A percentile compares a stretch with the other conserved stretches of the same genome.
phyloP scores from a whole-genome alignment of 768 basidiomycete species.

The Sarcomyxa edulis region DNA sequence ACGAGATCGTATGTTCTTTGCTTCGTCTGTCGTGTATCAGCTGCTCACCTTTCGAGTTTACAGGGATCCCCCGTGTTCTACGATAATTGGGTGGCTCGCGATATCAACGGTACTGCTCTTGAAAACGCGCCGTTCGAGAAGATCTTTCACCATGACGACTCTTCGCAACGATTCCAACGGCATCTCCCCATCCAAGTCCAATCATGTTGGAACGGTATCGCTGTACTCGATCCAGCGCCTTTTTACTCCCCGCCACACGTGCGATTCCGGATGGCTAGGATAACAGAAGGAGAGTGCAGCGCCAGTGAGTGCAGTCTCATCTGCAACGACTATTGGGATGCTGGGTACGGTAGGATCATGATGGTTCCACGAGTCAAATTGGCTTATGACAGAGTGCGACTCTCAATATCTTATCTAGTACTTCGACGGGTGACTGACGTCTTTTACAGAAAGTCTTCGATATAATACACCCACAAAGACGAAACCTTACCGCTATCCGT shows the following conservation, averaged over 20 bases:
- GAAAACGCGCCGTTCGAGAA: conserved; percentile 97
- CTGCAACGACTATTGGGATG: conserved; percentile 97
- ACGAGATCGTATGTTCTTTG: conserved; percentile 56
- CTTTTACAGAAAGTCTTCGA: conserved; percentile 78
- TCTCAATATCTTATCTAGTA: conserved; percentile 4
- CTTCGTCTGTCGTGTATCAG: background rate
- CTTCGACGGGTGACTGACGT: background rate
- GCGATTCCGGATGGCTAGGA: conserved; percentile 90
- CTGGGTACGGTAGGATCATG: conserved; percentile 93
- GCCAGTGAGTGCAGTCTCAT: conserved; percentile 95
- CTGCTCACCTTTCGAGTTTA: background rate
- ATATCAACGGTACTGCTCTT: conserved; percentile 97
- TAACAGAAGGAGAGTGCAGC: conserved; percentile 87
- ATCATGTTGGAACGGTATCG: conserved; percentile 98
- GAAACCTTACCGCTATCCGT: conserved; percentile 93
- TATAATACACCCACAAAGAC: conserved; percentile 85
- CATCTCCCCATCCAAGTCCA: conserved; percentile 97
- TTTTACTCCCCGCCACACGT: conserved; percentile 91
- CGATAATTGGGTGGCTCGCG: conserved; percentile 97
- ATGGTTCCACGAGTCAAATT: conserved; percentile 98
- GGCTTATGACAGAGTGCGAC: conserved; percentile 85
- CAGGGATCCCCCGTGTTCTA: conserved; percentile 85
- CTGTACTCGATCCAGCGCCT: conserved; percentile 91
- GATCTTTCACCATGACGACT: conserved; percentile 83
- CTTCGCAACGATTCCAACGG: conserved; percentile 76